A percentile compares a stretch with the other conserved stretches of the same genome.
Conservation (phyloP, 495 filamentous ascomycete species). For the Neurospora africana region DNA sequence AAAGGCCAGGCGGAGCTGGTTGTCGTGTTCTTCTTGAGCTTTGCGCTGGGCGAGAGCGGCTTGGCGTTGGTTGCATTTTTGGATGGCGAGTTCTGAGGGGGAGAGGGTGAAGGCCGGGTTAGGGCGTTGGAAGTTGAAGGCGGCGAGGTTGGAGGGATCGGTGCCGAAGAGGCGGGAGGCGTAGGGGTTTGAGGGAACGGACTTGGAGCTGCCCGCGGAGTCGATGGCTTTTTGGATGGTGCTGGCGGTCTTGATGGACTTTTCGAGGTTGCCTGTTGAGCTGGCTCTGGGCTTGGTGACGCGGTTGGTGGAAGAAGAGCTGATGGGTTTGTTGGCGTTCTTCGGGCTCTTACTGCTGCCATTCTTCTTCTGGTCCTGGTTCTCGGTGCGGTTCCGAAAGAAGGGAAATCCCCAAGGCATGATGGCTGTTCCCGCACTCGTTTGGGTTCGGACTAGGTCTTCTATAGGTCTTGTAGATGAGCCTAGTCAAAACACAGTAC, state of each 20-base stretch:
- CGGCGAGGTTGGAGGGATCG: neutral
- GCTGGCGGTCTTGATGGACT: neutral
- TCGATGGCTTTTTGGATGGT: neutral
- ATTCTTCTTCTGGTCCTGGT: neutral
- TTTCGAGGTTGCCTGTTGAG: neutral
- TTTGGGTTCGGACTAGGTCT: neutral
- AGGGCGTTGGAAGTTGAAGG: neutral
- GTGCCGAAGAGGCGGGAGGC: neutral
- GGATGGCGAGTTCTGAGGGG: neutral
- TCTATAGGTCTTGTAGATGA: neutral
- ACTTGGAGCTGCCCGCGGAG: neutral
- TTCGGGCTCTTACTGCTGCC: neutral
- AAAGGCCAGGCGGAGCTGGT: neutral
- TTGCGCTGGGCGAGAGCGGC: neutral
- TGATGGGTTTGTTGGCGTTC: neutral
- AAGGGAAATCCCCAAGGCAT: neutral
- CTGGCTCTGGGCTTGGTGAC: neutral
- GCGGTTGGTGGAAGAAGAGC: neutral
- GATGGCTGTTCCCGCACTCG: neutral
- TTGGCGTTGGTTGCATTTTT: neutral
- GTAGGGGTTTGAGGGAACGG: neutral
- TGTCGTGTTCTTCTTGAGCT: conserved; percentile 2
- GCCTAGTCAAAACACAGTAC: neutral
- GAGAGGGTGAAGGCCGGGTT: neutral
- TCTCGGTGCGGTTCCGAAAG: neutral